Conservation (phyloP, 352 stramenopile genomes). For the Globisporangium acanthophoron region DNA sequence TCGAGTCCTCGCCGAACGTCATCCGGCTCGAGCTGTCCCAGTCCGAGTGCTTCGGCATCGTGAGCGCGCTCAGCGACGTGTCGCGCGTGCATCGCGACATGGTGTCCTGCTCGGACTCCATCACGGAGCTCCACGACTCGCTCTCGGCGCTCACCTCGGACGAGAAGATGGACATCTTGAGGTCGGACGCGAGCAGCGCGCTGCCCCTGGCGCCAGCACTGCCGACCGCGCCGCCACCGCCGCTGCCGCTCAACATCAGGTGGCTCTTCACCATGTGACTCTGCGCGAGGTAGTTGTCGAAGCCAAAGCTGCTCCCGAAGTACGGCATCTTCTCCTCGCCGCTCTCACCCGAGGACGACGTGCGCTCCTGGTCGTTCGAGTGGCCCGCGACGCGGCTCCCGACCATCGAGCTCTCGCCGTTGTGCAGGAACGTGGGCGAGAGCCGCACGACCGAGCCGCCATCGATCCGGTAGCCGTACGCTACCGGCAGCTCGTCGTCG, state of each 20-base stretch:
- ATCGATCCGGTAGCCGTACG: conserved; percentile 38
- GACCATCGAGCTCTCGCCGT: conserved; percentile 28
- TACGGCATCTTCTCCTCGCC: conserved; percentile 13
- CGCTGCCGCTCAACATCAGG: no score
- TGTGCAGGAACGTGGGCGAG: conserved; percentile 52
- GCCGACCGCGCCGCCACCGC: neutral
- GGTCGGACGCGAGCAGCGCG: conserved; percentile 13
- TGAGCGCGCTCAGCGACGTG: conserved; percentile 59
- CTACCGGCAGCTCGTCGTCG: conserved; percentile 39
- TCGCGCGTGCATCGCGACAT: conserved; percentile 61
- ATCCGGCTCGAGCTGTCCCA: conserved; percentile 5
- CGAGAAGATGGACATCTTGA: conserved; percentile 31
- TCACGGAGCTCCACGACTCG: conserved; percentile 69
- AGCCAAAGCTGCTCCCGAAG: conserved; percentile 12
- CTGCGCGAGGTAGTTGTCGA: conserved; percentile 13
- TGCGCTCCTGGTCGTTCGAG: conserved; percentile 9
- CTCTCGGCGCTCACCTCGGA: conserved; percentile 49
- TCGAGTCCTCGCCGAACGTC: conserved; percentile 10
- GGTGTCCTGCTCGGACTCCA: conserved; percentile 45
- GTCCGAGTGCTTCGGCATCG: conserved; percentile 33
- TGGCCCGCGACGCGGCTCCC: conserved; percentile 10
- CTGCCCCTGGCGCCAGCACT: neutral
- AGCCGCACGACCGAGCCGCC: conserved; percentile 36
- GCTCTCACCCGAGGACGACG: conserved; percentile 17
- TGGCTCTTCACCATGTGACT: conserved; percentile 3